These are phyloP conservation scores for Discostella stelligeroides DNA, from an alignment of 108 stramenopile species.

Conservation along the genomic window DNA sequence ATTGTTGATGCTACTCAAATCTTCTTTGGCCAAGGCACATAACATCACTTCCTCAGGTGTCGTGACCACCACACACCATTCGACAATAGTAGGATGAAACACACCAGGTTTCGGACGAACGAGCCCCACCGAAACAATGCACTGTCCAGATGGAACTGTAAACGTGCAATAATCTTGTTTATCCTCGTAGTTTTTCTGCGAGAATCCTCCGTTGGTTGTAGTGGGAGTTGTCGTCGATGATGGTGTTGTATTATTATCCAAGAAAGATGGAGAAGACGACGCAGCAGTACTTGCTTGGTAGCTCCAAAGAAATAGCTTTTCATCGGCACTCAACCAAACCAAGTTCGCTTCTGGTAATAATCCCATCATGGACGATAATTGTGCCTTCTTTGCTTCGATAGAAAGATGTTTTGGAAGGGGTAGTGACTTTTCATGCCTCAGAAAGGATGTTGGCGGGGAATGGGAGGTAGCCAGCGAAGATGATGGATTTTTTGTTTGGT, in stretches of 20 bases:
- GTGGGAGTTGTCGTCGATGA: background rate
- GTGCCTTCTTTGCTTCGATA: conserved; percentile 44
- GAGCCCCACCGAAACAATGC: conserved; percentile 80
- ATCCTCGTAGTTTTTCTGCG: background rate
- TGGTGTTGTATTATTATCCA: background rate
- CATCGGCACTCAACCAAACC: conserved; percentile 94
- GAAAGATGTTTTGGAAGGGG: conserved; percentile 71
- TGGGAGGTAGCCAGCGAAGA: conserved; percentile 4
- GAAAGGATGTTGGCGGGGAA: conserved; percentile 27
- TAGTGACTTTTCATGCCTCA: conserved; percentile 59
- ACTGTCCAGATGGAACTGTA: conserved; percentile 79
- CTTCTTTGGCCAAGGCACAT: conserved; percentile 65
- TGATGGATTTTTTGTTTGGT: background rate
- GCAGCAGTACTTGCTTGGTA: conserved; percentile 36
- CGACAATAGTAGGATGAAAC: conserved; percentile 72
- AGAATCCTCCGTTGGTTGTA: background rate
- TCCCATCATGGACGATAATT: conserved; percentile 84
- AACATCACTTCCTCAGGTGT: conserved; percentile 92
- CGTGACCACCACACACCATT: conserved; percentile 91
- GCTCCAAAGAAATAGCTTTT: conserved; percentile 89
- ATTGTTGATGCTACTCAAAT: conserved; percentile 50
- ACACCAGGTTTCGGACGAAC: conserved; percentile 86
- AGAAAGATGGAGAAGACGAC: background rate
- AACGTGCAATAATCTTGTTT: conserved; percentile 70
- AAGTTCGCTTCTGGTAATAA: conserved; percentile 86